A percentile compares a stretch with the other conserved stretches of the same genome.
These are phyloP conservation scores for Thraustochytrium sp. DNA, from an alignment of 352 stramenopile species.

Conservation along the genomic window DNA sequence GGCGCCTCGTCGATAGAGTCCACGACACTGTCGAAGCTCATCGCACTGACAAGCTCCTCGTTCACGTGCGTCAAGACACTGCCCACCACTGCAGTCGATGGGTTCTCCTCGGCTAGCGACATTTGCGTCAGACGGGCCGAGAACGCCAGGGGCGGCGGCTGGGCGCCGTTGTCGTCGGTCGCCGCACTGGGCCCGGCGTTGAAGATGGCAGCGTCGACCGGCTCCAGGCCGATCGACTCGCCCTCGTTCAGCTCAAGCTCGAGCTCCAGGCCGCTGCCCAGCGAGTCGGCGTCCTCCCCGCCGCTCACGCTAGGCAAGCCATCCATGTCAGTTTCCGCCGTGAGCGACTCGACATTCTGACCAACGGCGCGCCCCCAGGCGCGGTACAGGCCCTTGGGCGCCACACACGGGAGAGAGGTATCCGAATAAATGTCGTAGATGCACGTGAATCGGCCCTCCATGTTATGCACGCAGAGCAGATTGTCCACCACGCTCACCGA, in stretches of 20 bases:
- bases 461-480: slow-evolving; percentile 40
- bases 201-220: not conserved
- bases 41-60: not conserved
- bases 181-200: too few species aligned
- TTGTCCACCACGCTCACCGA: slow-evolving; percentile 30
- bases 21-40: not conserved
- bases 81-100: not conserved
- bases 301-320: not conserved
- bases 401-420: not conserved
- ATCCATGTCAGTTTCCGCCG: too few species aligned
- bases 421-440: slow-evolving; percentile 9
- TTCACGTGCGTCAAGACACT: not conserved
- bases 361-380: not conserved
- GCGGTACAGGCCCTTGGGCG: not conserved
- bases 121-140: not conserved
- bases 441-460: not conserved
- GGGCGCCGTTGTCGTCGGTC: not conserved
- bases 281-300: too few species aligned
- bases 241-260: not conserved
- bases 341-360: too few species aligned
- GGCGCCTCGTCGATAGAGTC: not conserved
- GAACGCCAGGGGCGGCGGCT: not conserved
- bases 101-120: not conserved
- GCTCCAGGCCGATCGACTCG: not conserved
- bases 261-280: too few species aligned